A percentile compares a stretch with the other conserved stretches of the same genome.
Conservation (phyloP, 73 alveolate species). For the Paramecium biaurelia region DNA sequence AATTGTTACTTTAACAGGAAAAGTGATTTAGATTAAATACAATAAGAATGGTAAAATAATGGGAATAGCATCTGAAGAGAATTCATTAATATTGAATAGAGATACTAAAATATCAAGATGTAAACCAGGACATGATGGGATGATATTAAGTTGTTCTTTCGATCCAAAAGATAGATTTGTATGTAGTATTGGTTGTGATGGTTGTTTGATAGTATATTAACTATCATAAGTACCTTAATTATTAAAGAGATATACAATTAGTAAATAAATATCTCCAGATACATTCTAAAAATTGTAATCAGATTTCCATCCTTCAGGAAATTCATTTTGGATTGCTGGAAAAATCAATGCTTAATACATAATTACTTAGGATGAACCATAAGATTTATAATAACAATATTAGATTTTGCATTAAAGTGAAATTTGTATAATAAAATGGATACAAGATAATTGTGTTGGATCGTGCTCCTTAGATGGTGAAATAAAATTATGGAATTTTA, state of each 20-base stretch:
- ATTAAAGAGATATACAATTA: not conserved
- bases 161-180: conserved; percentile 50
- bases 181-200: conserved; percentile 32
- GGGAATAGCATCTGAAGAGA: conserved; percentile 21
- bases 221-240: not conserved
- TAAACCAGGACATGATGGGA: conserved; percentile 48
- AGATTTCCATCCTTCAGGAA: conserved; percentile 10
- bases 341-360: not conserved
- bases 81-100: not conserved
- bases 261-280: conserved; percentile 23
- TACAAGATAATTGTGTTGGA: not conserved
- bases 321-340: conserved; percentile 7
- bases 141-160: not conserved
- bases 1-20: not conserved
- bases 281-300: not conserved
- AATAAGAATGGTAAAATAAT: not conserved
- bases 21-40: not conserved
- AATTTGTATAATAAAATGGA: conserved; percentile 21
- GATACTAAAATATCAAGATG: not conserved
- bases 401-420: not conserved
- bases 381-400: not conserved
- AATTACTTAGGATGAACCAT: conserved; percentile 32
- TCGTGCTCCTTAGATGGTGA: not conserved
- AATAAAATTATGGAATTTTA: conserved; percentile 33
- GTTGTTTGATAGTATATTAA: not conserved